Conservation (phyloP, 441 rosid species). For the Theobroma grandiflorum region DNA sequence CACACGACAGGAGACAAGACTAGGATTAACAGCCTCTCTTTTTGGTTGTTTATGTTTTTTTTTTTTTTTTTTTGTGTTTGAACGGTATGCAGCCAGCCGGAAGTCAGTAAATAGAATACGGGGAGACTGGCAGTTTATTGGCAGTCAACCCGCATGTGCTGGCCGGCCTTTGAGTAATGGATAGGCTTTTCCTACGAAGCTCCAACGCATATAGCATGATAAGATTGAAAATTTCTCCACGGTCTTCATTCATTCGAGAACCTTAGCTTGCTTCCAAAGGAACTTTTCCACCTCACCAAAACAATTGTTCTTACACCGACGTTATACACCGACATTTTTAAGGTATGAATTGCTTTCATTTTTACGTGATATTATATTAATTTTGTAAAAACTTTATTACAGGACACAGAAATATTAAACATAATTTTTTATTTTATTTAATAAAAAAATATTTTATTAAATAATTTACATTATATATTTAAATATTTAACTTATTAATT, state of each 20-base stretch:
- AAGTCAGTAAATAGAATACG: not conserved
- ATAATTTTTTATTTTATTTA: too few species aligned
- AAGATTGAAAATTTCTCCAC: not conserved
- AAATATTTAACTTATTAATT: too few species aligned
- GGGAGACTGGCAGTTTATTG: slow-evolving; percentile 30
- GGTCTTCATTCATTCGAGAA: not conserved
- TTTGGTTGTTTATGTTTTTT: not conserved
- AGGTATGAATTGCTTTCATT: too few species aligned
- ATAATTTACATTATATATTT: too few species aligned
- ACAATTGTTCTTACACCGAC: not conserved
- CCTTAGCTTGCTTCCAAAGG: slow-evolving; percentile 5
- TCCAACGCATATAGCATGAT: slow-evolving; percentile 11
- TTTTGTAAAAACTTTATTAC: too few species aligned
- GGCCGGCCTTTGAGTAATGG: slow-evolving; percentile 18
- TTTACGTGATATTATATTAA: too few species aligned
- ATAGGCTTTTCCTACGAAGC: slow-evolving; percentile 22
- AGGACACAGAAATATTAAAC: too few species aligned
- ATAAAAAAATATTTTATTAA: too few species aligned
- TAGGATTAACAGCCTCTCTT: not conserved
- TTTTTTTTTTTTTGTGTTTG: not conserved
- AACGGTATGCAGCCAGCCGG: not conserved
- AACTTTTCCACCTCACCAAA: not conserved
- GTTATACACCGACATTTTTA: not conserved
- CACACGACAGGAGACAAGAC: not conserved
- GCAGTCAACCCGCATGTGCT: slow-evolving; percentile 5